Percentiles rank a stretch among this genome's conserved stretches.
Conservation (phyloP, 2,329 filamentous ascomycete species). For the Diaporthe velutina region DNA sequence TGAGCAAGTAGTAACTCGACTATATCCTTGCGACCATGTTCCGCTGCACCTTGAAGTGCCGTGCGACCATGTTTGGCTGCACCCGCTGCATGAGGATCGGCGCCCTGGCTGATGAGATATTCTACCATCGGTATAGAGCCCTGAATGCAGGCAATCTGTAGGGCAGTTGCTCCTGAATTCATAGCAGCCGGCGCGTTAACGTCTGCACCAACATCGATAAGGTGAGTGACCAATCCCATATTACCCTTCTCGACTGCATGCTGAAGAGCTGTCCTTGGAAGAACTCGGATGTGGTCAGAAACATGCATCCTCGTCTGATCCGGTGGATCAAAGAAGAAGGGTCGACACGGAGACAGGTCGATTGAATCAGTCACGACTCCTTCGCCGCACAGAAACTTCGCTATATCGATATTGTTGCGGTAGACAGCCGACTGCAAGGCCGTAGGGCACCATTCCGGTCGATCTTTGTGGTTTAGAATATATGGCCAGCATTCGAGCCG, state of each 20-base stretch:
- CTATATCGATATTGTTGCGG: rapidly evolving
- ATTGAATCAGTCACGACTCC: neutral
- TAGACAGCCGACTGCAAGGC: neutral
- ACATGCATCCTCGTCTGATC: no score
- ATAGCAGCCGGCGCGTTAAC: neutral
- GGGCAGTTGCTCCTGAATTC: neutral
- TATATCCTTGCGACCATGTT: neutral
- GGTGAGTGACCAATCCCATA: neutral
- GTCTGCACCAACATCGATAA: neutral
- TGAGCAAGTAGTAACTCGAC: neutral
- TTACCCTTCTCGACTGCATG: neutral
- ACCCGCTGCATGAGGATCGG: neutral
- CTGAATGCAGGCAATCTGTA: neutral
- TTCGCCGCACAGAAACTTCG: neutral
- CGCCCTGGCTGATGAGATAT: neutral
- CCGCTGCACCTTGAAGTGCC: neutral
- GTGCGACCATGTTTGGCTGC: neutral
- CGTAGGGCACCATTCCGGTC: neutral
- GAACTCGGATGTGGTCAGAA: neutral
- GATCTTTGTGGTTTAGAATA: neutral
- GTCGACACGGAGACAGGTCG: neutral
- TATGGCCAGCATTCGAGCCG: neutral
- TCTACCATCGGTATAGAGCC: neutral
- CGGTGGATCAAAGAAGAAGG: neutral
- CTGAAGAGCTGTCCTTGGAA: neutral